Base-by-base conservation (phyloP, 2,329 filamentous ascomycete species). In the Nannizzia gypsea region DNA sequence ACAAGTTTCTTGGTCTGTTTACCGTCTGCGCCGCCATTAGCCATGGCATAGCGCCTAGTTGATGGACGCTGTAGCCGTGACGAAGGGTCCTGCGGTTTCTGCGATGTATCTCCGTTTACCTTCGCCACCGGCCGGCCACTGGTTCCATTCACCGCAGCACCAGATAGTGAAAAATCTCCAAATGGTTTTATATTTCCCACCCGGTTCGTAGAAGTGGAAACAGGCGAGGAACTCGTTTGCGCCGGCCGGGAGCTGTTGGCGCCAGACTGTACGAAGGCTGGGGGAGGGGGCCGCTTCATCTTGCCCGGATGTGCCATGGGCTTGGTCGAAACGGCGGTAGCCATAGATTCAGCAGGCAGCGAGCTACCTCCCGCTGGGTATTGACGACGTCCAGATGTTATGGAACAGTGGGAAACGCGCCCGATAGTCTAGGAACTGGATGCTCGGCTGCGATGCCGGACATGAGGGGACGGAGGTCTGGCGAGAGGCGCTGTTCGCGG, bases 241-340 rank as follows among this genome's bases (percentile, higher is more conserved):
- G 81, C 80, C 24, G 82, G 73, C 64, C 77, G 76, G 61, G 77
- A 74, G 36, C 84, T 83, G 72, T 87, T 88, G 62, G 73, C 66
- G 61, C 74, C 73, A 56, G 83, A 81, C 70, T 87, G 85, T 60
- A 87, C 82, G 50, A 83, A 81, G 54, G 50, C 36, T 8, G 85
- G 80, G 40, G 84, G 83, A 58, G 81, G 77, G 62, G 84, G 84
- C 38, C 86, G 84, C 74, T 89, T 90, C 64, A 83, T 80, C 74
- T 89, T 90, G 69, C 62, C 59, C 22, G 76, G 70, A 65, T 76
- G 71, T 56, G 76, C 71, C 60, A 71, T 68, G 56, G 72, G 72
- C 66, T 76, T 75, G 46, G 74, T 74, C 40, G 74, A 75, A 55
- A 77, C 69, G 58, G 73, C 73, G 56, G 74, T 77, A 58, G 74